Conservation (phyloP, 208 protist species). For the Trypanosoma melophagium region DNA sequence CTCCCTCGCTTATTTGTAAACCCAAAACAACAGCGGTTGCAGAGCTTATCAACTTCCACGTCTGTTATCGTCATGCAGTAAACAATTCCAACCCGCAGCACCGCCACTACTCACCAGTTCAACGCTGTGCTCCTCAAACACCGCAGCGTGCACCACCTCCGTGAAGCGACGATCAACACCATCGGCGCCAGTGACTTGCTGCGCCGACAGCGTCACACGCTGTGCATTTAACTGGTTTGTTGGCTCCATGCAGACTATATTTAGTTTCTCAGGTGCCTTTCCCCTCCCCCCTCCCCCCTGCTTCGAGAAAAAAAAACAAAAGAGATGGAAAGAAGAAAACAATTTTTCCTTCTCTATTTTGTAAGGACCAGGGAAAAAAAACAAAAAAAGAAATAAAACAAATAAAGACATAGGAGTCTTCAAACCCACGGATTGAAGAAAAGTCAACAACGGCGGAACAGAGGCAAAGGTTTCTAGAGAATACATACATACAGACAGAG, state of each 20-base stretch:
- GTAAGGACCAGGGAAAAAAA: no score
- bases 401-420: no score
- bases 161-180: constrained; percentile 28
- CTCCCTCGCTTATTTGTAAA: no score
- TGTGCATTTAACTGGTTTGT: constrained; percentile 24
- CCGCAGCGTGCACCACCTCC: constrained; percentile 31
- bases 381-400: no score
- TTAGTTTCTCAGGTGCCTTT: no score
- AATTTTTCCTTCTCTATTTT: background rate
- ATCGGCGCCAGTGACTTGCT: constrained; percentile 28
- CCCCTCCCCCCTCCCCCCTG: background rate
- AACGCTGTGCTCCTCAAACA: constrained; percentile 30
- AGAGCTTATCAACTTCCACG: no score
- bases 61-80: background rate
- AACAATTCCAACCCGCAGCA: constrained; percentile 33
- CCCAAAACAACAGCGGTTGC: no score
- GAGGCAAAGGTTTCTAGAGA: background rate
- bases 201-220: constrained; percentile 36
- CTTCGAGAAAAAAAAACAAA: background rate
- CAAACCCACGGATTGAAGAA: background rate
- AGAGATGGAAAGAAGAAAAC: constrained; percentile 5
- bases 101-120: constrained; percentile 23
- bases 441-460: no score
- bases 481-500: no score
- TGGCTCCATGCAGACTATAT: background rate